Percentiles rank a stretch among this genome's conserved stretches.
phyloP scores from a whole-genome alignment of 1,139 yeast genomes.

The Suhomyces maxii region DNA sequence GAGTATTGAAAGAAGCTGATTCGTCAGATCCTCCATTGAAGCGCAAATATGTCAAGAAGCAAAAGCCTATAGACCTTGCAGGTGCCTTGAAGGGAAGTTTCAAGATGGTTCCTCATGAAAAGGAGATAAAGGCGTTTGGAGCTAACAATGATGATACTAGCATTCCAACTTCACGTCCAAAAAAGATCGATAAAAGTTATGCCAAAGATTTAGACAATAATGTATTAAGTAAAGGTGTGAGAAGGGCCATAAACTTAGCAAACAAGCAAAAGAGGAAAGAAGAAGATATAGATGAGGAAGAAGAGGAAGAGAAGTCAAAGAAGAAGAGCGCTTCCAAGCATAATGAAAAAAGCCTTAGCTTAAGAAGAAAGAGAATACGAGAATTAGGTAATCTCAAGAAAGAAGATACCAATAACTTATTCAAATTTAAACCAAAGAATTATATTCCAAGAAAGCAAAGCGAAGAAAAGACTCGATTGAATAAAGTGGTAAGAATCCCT shows the following conservation, averaged over 20 bases:
- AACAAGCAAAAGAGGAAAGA: constrained; percentile 8
- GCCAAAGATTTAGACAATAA: constrained; percentile 16
- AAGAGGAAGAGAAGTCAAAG: not conserved
- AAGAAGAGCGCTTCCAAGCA: not conserved
- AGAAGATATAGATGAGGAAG: constrained; percentile 3
- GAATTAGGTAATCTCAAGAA: constrained; percentile 1
- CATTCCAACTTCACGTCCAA: constrained; percentile 9
- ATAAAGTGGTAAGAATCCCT: not conserved
- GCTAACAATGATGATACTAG: constrained; percentile 5
- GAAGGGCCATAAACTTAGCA: constrained; percentile 13
- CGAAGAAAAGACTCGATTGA: not conserved
- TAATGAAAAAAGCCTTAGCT: constrained; percentile 1
- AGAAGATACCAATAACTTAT: constrained; percentile 3
- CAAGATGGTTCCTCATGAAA: constrained; percentile 11
- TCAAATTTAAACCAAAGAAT: constrained; percentile 1
- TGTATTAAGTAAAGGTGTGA: constrained; percentile 14
- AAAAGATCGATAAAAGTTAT: constrained; percentile 14
- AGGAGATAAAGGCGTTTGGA: constrained; percentile 9
- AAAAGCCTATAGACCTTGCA: constrained; percentile 12
- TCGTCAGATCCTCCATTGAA: constrained; percentile 1
- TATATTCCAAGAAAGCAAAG: constrained; percentile 1
- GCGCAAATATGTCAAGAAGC: constrained; percentile 12
- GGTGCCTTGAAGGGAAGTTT: constrained; percentile 15
- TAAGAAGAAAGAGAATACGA: constrained; percentile 6
- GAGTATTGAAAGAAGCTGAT: not conserved